Conservation (phyloP, 192 early-diverging fungal genomes). For the Coemansia sp. region DNA sequence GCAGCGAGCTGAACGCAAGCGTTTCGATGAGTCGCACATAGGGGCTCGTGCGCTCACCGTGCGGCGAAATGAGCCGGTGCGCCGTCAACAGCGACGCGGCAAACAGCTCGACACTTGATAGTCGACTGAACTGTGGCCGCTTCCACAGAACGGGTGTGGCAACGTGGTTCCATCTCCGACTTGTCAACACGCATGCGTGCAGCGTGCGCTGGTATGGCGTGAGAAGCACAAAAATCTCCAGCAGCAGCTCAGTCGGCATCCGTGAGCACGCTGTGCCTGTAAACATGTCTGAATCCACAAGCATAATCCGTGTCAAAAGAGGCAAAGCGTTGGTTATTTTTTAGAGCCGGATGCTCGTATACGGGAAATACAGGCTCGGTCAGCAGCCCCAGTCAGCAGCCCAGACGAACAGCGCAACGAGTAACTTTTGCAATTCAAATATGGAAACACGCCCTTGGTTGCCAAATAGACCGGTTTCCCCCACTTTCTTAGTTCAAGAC, state of each 20-base stretch:
- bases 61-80: background rate
- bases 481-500: too few relatives aligned
- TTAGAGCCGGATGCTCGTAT: too few relatives aligned
- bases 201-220: conserved; percentile 31
- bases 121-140: conserved; percentile 42
- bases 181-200: conserved; percentile 42
- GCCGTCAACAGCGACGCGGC: conserved; percentile 25
- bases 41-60: conserved; percentile 5
- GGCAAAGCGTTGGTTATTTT: too few relatives aligned
- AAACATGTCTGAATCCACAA: background rate
- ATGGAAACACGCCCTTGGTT: too few relatives aligned
- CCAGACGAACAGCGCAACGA: too few relatives aligned
- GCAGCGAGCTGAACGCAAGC: conserved; percentile 38
- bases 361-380: too few relatives aligned
- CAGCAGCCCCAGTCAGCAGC: too few relatives aligned
- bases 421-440: too few relatives aligned
- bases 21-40: conserved; percentile 38
- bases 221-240: conserved; percentile 27
- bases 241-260: conserved; percentile 37
- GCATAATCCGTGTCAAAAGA: background rate
- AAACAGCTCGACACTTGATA: conserved; percentile 39
- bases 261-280: conserved; percentile 20
- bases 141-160: conserved; percentile 54
- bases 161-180: conserved; percentile 50
- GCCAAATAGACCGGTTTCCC: too few relatives aligned